A percentile compares a stretch with the other conserved stretches of the same genome.
Conservation (phyloP, 2,329 filamentous ascomycete species). For the Hypomyces rosellus region DNA sequence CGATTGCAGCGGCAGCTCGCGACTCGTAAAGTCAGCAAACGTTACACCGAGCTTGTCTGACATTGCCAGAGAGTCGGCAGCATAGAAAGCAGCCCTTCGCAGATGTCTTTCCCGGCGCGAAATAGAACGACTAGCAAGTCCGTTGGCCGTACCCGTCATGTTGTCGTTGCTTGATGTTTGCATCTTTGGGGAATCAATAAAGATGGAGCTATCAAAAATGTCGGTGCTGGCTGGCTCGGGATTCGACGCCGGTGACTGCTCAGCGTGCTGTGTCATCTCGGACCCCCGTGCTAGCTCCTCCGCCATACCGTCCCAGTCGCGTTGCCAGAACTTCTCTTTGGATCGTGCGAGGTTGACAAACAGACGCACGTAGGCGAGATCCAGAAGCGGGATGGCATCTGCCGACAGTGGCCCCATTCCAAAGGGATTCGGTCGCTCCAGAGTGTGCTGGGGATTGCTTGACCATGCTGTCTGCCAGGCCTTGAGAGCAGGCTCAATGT, state of each 20-base stretch:
- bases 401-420: conserved; percentile 77
- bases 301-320: conserved; percentile 87
- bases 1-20: conserved; percentile 82
- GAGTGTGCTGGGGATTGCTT: conserved; percentile 74
- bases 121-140: conserved; percentile 36
- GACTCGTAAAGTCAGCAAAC: conserved; percentile 74
- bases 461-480: conserved; percentile 94
- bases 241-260: conserved; percentile 51
- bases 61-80: conserved; percentile 84
- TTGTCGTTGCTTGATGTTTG: conserved; percentile 43
- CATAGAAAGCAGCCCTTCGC: conserved; percentile 91
- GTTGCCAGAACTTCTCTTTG: conserved; percentile 90
- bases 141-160: conserved; percentile 19
- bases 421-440: conserved; percentile 79
- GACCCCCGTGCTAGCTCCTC: conserved; percentile 75
- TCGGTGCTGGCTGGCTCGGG: conserved; percentile 38
- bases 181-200: conserved; percentile 46
- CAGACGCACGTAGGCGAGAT: conserved; percentile 84
- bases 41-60: conserved; percentile 80
- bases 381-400: conserved; percentile 83
- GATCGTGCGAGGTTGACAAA: conserved; percentile 90
- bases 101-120: conserved; percentile 80
- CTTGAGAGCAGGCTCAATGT: conserved; percentile 87
- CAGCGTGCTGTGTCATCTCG: conserved; percentile 68
- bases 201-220: conserved; percentile 41